Evolutionary conservation across 805 yeast genomes (phyloP).

Genomic region (Jamesozyma gamospora): DNA sequence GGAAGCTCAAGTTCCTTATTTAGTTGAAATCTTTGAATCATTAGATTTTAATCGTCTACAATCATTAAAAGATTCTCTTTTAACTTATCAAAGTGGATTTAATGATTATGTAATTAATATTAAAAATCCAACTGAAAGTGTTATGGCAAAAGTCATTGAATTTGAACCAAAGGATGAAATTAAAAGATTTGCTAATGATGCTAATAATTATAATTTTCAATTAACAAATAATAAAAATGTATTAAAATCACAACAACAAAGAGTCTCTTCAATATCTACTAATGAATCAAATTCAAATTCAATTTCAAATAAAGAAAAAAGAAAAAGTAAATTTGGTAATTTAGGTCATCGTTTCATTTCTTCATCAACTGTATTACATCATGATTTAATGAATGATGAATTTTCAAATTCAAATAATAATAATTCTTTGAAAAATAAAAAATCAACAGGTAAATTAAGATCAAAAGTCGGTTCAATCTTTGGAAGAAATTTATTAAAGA

Average conservation of each 20-base stretch:
- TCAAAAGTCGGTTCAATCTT: constrained; percentile 71
- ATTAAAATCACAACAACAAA: background rate
- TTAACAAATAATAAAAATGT: constrained; percentile 1
- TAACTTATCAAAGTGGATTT: constrained; percentile 53
- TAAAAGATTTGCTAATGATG: constrained; percentile 40
- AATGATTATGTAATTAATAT: constrained; percentile 42
- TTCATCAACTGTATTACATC: constrained; percentile 23
- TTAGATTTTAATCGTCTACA: constrained; percentile 56
- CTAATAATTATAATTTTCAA: constrained; percentile 22
- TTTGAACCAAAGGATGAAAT: constrained; percentile 56
- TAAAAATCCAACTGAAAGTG: constrained; percentile 46
- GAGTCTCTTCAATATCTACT: background rate
- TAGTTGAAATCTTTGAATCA: constrained; percentile 63
- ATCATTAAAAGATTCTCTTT: constrained; percentile 54
- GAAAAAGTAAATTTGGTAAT: constrained; percentile 22
- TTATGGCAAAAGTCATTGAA: constrained; percentile 54
- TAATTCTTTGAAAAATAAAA: constrained; percentile 22
- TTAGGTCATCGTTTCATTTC: constrained; percentile 23
- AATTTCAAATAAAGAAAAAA: constrained; percentile 10
- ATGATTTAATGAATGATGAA: constrained; percentile 26
- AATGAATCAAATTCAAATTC: background rate
- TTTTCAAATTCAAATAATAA: constrained; percentile 26
- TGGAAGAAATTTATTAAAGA: constrained; percentile 45
- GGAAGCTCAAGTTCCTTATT: constrained; percentile 69
- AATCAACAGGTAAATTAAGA: constrained; percentile 37